These are phyloP conservation scores for Asterophora lycoperdoides DNA, from an alignment of 768 basidiomycete genomes.

Conservation along the genomic window DNA sequence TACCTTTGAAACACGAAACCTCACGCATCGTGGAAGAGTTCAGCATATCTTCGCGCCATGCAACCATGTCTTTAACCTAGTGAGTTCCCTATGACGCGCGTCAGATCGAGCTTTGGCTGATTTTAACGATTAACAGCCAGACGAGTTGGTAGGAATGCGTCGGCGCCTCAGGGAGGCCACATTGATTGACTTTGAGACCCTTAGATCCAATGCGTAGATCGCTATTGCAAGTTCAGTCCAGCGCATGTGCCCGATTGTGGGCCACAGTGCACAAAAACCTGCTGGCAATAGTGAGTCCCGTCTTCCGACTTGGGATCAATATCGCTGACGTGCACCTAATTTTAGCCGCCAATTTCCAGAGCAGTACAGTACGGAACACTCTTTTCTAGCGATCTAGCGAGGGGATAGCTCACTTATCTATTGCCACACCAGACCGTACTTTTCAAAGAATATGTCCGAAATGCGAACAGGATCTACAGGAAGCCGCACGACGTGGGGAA, in stretches of 20 bases:
- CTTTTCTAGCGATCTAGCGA: conserved; percentile 1
- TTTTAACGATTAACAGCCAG: conserved; percentile 39
- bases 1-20: conserved; percentile 9
- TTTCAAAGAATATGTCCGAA: conserved; percentile 25
- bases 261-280: conserved; percentile 53
- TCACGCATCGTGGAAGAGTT: conserved; percentile 42
- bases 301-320: conserved; percentile 2
- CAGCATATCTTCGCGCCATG: conserved; percentile 58
- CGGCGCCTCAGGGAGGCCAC: not conserved
- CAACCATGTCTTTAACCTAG: conserved; percentile 49
- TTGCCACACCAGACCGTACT: conserved; percentile 23
- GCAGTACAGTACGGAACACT: conserved; percentile 51
- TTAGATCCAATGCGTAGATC: conserved; percentile 64
- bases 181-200: conserved; percentile 13
- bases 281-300: conserved; percentile 74
- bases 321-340: conserved; percentile 18
- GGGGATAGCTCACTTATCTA: conserved; percentile 14
- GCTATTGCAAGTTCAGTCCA: conserved; percentile 67
- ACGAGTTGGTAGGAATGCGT: conserved; percentile 46
- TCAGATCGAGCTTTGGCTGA: conserved; percentile 1
- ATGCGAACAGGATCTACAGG: conserved; percentile 19
- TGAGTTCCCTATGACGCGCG: conserved; percentile 26
- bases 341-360: conserved; percentile 67
- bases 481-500: conserved; percentile 1
- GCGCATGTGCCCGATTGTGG: conserved; percentile 57